Evolutionary conservation across 192 early-diverging fungal species (phyloP), one percentile per base, ranked within the genome.

Genomic region (Mortierella claussenii): DNA sequence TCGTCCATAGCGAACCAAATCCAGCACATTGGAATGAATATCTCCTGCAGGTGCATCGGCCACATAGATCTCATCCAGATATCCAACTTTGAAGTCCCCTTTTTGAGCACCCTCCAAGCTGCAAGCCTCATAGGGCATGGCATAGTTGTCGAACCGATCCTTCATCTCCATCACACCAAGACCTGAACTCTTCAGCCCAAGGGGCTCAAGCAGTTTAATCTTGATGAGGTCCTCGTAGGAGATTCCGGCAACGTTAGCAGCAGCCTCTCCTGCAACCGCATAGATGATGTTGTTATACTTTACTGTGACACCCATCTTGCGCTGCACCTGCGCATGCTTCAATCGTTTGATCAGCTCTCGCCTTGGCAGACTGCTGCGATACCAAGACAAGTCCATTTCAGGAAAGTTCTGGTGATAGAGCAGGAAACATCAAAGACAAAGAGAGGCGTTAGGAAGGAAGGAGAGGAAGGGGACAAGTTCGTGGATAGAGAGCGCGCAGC

Each of bases 231-330:
- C 5, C 36, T 65, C 50, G 30, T 54, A 65, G 4, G 70, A 45
- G 8, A 40, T 26, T 0, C 51, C 51, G 0, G 62, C 62, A 17
- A 65, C 70, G 1, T 60, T 65, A 3, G 62, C 61, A 18, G 70
- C 55, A 9, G 70, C 70, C 20, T 65, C 70, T 20, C 70, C 70
- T 4, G 63, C 63, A 37, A 65, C 61, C 37, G n/a, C 55, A 17
- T 75, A 65, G 55, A 65, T 65, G 13, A 53, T 37, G 34, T 75
- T 75, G 26, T 56, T 64, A 28, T 75, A 65, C 2, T 32, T 20
- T 4, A 0, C 4, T 4, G 44, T 23, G 0, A 63, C 1, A 13
- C 24, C 4, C 17, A 75, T 17, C 26, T 65, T 75, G 4, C 20
- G 45, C 18, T 24, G 0, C 10, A 65, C 15, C 6, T 53, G 12